These are phyloP conservation scores for Fermentozyma sake DNA, from an alignment of 1,139 yeast genomes.

Conservation along the genomic window DNA sequence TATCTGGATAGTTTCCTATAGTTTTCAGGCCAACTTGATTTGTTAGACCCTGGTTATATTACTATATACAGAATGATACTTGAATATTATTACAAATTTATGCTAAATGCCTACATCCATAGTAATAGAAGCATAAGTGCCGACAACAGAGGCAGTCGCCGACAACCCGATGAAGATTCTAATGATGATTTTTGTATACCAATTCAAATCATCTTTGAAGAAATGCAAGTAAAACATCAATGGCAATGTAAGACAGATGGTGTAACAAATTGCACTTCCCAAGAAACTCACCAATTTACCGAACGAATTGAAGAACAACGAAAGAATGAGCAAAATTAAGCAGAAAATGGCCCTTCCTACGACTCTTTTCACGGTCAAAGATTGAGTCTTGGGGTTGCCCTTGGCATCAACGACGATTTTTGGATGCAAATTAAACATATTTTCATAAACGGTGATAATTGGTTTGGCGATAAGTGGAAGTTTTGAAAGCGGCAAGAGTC, in stretches of 20 bases:
- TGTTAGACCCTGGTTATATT: too few relatives aligned
- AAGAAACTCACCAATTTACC: constrained; percentile 79
- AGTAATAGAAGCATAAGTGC: constrained; percentile 36
- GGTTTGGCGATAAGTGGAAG: constrained; percentile 39
- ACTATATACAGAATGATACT: too few relatives aligned
- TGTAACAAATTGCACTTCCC: constrained; percentile 78
- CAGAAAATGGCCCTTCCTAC: constrained; percentile 21
- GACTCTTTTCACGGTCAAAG: constrained; percentile 8
- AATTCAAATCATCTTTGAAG: constrained; percentile 44
- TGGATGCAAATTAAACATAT: constrained; percentile 6
- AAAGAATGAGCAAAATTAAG: constrained; percentile 35
- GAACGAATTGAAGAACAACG: constrained; percentile 68
- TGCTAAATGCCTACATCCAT: constrained; percentile 9
- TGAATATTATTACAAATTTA: too few relatives aligned
- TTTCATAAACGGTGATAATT: constrained; percentile 38
- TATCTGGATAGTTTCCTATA: too few relatives aligned
- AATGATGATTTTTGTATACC: constrained; percentile 34
- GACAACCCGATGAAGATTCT: constrained; percentile 45
- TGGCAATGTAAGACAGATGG: constrained; percentile 78
- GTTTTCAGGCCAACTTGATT: too few relatives aligned
- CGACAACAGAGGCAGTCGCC: constrained; percentile 44
- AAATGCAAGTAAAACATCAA: constrained; percentile 62
- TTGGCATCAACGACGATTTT: constrained; percentile 1
- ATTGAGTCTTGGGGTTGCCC: background rate
- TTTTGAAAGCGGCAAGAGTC: constrained; percentile 38